These are phyloP conservation scores for Trametes sanguinea DNA, from an alignment of 768 basidiomycete genomes.

Conservation along the genomic window DNA sequence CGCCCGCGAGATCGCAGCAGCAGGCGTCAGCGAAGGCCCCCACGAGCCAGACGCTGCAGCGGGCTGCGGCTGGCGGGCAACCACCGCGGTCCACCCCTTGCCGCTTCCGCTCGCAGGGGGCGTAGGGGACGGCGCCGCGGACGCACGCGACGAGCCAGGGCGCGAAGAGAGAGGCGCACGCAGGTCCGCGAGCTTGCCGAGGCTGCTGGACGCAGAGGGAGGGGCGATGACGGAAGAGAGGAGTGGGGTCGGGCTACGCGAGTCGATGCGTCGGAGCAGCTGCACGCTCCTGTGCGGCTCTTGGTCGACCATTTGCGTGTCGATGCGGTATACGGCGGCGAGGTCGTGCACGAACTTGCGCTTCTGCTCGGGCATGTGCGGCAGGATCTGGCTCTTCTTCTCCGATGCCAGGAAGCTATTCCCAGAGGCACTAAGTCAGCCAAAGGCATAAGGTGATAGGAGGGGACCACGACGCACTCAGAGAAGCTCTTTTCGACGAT, in stretches of 20 bases:
- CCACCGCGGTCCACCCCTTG: conserved; percentile 38
- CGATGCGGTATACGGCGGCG: conserved; percentile 78
- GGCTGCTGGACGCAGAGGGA: conserved; percentile 36
- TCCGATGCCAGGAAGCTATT: conserved; percentile 68
- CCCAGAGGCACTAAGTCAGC: neutral
- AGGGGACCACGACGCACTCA: conserved; percentile 53
- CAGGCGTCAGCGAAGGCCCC: conserved; percentile 10
- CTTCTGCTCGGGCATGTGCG: conserved; percentile 77
- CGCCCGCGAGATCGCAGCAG: conserved; percentile 18
- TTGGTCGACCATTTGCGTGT: conserved; percentile 85
- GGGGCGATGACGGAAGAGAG: conserved; percentile 50
- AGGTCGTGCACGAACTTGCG: conserved; percentile 84
- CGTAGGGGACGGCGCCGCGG: conserved; percentile 11
- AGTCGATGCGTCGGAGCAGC: conserved; percentile 79
- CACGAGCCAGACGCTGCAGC: no score
- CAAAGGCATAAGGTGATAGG: conserved; percentile 1
- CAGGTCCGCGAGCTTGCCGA: conserved; percentile 65
- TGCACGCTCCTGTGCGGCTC: conserved; percentile 89
- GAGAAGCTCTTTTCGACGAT: conserved; percentile 81
- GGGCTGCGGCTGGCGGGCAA: conserved; percentile 24
- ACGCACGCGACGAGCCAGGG: conserved; percentile 16
- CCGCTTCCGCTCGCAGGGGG: conserved; percentile 18
- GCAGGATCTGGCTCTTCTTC: conserved; percentile 70
- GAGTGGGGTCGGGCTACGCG: conserved; percentile 71
- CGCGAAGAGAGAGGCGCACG: conserved; percentile 33